Conservation (phyloP, 2,329 filamentous ascomycete genomes). For the Sordariomycetes sp. region DNA sequence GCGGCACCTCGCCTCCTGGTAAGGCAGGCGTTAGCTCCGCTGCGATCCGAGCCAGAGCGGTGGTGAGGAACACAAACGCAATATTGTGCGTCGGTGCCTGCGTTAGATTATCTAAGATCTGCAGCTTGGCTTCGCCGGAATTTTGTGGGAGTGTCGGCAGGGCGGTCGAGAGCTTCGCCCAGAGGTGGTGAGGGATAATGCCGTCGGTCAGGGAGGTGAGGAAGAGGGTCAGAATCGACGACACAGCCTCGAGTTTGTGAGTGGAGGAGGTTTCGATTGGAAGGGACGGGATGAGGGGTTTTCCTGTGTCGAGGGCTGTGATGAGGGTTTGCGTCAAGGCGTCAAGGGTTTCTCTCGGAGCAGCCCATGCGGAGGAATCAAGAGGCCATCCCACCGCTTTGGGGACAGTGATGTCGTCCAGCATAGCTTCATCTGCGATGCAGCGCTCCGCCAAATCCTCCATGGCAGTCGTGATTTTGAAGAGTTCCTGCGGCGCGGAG, state of each 20-base stretch:
- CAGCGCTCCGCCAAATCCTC: slow-evolving; percentile 46
- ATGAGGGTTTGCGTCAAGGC: slow-evolving; percentile 29
- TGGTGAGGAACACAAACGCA: slow-evolving; percentile 77
- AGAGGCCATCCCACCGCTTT: slow-evolving; percentile 53
- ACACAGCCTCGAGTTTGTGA: slow-evolving; percentile 65
- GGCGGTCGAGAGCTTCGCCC: slow-evolving; percentile 57
- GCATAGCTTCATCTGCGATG: slow-evolving; percentile 53
- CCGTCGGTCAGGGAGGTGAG: slow-evolving; percentile 69
- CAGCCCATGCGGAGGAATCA: slow-evolving; percentile 28
- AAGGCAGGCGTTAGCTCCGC: slow-evolving; percentile 35
- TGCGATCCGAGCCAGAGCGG: slow-evolving; percentile 54
- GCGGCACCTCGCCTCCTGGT: slow-evolving; percentile 13
- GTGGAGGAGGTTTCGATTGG: slow-evolving; percentile 52
- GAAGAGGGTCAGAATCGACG: slow-evolving; percentile 65
- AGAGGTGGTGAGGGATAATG: slow-evolving; percentile 61
- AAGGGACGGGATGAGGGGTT: slow-evolving; percentile 51
- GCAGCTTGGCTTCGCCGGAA: slow-evolving; percentile 32
- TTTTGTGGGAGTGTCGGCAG: slow-evolving; percentile 26
- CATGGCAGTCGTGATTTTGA: slow-evolving; percentile 77
- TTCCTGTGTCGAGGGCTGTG: slow-evolving; percentile 66
- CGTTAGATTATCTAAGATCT: slow-evolving; percentile 65
- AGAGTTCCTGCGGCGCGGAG: slow-evolving; percentile 81
- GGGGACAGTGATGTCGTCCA: slow-evolving; percentile 43
- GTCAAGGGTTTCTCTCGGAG: slow-evolving; percentile 12
- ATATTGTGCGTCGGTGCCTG: slow-evolving; percentile 73